phyloP scores from a whole-genome alignment of 768 basidiomycete genomes.

The Russula lepida region DNA sequence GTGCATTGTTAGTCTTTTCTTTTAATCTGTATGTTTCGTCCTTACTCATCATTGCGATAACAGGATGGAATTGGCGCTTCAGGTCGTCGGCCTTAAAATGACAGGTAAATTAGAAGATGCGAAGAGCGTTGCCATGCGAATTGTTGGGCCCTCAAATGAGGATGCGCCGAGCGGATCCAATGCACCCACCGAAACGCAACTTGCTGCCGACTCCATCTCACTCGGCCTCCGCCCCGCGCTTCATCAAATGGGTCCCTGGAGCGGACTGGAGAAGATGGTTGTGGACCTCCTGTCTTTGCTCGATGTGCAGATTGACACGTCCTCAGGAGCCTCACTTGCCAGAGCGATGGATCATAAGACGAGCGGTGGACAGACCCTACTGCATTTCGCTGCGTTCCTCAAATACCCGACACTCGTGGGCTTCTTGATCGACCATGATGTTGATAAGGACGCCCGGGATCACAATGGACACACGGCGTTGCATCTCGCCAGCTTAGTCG shows the following conservation, averaged over 20 bases:
- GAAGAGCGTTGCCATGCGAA: slow-evolving; percentile 86
- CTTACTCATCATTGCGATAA: neutral
- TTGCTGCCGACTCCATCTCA: slow-evolving; percentile 37
- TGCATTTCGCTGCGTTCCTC: slow-evolving; percentile 80
- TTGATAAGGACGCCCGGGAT: slow-evolving; percentile 80
- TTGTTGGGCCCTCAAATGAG: slow-evolving; percentile 70
- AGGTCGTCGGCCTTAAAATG: slow-evolving; percentile 95
- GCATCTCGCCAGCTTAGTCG: slow-evolving; percentile 70
- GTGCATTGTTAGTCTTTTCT: slow-evolving; percentile 60
- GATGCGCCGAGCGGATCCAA: slow-evolving; percentile 28
- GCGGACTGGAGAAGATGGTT: slow-evolving; percentile 63
- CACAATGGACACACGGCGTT: slow-evolving; percentile 85
- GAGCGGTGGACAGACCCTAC: slow-evolving; percentile 70
- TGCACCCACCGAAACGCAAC: slow-evolving; percentile 33
- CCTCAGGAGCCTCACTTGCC: slow-evolving; percentile 34
- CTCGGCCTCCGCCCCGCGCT: slow-evolving; percentile 52
- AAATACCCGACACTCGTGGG: slow-evolving; percentile 60
- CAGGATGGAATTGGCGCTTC: slow-evolving; percentile 92
- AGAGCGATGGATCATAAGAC: slow-evolving; percentile 65
- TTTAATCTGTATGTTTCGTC: neutral
- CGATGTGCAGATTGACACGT: slow-evolving; percentile 48
- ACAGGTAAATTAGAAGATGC: slow-evolving; percentile 92
- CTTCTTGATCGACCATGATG: slow-evolving; percentile 63
- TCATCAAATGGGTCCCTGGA: slow-evolving; percentile 45
- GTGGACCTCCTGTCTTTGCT: slow-evolving; percentile 75